phyloP scores from a whole-genome alignment of 2,329 filamentous ascomycete species.

The Knufia petricola region DNA sequence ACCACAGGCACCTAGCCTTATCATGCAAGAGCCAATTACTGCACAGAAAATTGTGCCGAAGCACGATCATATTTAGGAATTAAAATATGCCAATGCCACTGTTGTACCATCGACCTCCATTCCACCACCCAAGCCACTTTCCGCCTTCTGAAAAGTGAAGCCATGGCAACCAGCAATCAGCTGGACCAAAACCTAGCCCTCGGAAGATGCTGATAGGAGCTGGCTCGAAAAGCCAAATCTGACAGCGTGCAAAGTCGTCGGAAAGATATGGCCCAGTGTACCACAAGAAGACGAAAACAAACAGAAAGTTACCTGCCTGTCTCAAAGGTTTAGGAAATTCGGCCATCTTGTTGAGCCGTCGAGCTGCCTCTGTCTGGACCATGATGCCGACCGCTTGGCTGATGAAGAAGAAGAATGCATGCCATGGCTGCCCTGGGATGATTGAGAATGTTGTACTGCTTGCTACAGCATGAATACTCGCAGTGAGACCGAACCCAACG shows the following conservation, averaged over 20 bases:
- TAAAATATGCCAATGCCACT: slow-evolving; percentile 23
- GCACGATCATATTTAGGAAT: not conserved
- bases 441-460: slow-evolving; percentile 55
- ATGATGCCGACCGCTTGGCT: slow-evolving; percentile 58
- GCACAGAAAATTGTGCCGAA: too few relatives aligned
- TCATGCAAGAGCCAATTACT: too few relatives aligned
- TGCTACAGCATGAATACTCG: slow-evolving; percentile 60
- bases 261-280: slow-evolving; percentile 55
- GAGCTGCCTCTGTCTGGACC: slow-evolving; percentile 43
- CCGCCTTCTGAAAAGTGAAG: slow-evolving; percentile 16
- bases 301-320: slow-evolving; percentile 50
- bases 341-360: slow-evolving; percentile 22
- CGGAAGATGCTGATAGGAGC: slow-evolving; percentile 66
- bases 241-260: slow-evolving; percentile 65
- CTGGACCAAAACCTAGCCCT: slow-evolving; percentile 3
- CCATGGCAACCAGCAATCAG: slow-evolving; percentile 5
- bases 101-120: slow-evolving; percentile 21
- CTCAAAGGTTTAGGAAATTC: slow-evolving; percentile 38
- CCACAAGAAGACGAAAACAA: slow-evolving; percentile 58
- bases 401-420: slow-evolving; percentile 58
- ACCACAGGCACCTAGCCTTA: too few relatives aligned
- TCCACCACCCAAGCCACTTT: slow-evolving; percentile 17
- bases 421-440: slow-evolving; percentile 36
- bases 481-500: slow-evolving; percentile 57
- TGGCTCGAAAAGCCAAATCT: slow-evolving; percentile 73